A percentile compares a stretch with the other conserved stretches of the same genome.
These are phyloP conservation scores for Collybia sordida DNA, from an alignment of 768 basidiomycete genomes.

Conservation along the genomic window DNA sequence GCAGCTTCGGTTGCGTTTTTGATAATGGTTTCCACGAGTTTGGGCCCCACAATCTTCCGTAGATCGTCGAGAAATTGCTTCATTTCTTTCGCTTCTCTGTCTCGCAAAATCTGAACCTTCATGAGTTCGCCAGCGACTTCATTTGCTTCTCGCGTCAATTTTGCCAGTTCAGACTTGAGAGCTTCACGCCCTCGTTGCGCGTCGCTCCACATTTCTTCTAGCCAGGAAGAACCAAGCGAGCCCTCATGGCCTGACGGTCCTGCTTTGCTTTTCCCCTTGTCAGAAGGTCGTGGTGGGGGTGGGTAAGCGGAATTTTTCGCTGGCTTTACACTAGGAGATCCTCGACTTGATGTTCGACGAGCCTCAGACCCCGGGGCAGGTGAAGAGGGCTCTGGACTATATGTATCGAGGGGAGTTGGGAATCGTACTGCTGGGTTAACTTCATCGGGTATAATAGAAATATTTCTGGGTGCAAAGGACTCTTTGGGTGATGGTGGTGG, in stretches of 20 bases:
- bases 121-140: conserved; percentile 1
- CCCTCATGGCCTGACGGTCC: background rate
- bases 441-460: background rate
- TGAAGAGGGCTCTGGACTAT: conserved; percentile 1
- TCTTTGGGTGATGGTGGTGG: background rate
- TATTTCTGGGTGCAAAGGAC: background rate
- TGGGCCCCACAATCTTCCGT: background rate
- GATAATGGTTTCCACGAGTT: background rate
- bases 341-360: background rate
- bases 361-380: background rate
- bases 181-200: background rate
- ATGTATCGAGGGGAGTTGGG: conserved; percentile 3
- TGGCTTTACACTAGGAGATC: background rate
- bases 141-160: conserved; percentile 1
- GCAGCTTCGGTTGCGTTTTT: background rate
- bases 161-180: background rate
- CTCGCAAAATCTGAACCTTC: conserved; percentile 1
- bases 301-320: conserved; percentile 3
- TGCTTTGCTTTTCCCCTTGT: background rate
- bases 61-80: background rate
- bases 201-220: conserved; percentile 2
- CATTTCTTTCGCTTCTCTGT: conserved; percentile 4
- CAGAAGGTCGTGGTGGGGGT: background rate
- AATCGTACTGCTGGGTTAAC: background rate
- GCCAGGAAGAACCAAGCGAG: conserved; percentile 2